Evolutionary conservation across 2,329 filamentous ascomycete species (phyloP), one percentile per base, ranked within the genome.

Genomic region (Calonectria pteridis): DNA sequence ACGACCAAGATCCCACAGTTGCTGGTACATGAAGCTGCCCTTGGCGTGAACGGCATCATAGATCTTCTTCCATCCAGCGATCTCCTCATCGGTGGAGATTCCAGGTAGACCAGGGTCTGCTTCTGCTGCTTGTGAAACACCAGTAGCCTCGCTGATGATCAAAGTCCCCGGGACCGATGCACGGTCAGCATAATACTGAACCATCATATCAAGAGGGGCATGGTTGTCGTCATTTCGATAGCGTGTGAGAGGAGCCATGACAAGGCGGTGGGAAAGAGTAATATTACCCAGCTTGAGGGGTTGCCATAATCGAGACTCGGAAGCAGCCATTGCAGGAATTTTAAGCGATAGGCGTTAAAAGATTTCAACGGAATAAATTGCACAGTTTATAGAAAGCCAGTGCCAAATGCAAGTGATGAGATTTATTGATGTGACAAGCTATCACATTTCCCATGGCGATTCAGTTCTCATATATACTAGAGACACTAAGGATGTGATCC

Each of bases 1-100:
- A 1, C 93, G 88, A 10, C 93, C 92, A 0, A 91, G 83, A 1
- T 89, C 89, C 91, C 92, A 94, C 0, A 95, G 85, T 80, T 94
- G 93, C 33, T 88, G 84, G 83, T 88, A 94, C 73, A 94, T 91
- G 77, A 87, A 90, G 23, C 87, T 88, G 6, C 89, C 89, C 77
- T 92, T 92, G 28, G 85, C 85, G 80, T 94, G 93, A 0, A 94
- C 91, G 0, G 89, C 89, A 31, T 91, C 88, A 2, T 89, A 91
- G 51, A 94, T 84, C 18, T 87, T 83, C 74, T 88, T 90, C 93
- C 92, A 94, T 0, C 85, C 89, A 1, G 85, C 86, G 51, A 93
- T 86, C 73, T 93, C 91, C n/a, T 85, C 87, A 0, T 87, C 82
- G 26, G 81, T 89, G 79, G 86, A 92, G 78, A 94, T 90, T 2